These are phyloP conservation scores for Seminavis robusta DNA, from an alignment of 108 stramenopile genomes.

Conservation along the genomic window DNA sequence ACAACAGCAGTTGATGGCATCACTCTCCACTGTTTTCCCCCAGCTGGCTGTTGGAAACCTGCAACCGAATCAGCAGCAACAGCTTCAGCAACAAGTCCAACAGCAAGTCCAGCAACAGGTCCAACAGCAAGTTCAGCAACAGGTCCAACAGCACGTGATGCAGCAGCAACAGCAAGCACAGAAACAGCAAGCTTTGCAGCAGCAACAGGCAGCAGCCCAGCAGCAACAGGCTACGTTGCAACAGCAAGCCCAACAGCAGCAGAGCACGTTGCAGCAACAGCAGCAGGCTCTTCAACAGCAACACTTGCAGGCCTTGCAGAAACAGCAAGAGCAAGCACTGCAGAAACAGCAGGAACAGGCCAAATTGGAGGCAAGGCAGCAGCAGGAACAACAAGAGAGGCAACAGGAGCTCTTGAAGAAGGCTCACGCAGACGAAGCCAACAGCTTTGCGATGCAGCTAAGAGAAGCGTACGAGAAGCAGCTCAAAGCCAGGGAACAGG, in stretches of 20 bases:
- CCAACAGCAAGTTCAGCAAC: constrained; percentile 9
- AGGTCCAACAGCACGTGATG: constrained; percentile 2
- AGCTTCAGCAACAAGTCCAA: background rate
- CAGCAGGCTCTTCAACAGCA: constrained; percentile 9
- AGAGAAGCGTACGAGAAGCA: constrained; percentile 25
- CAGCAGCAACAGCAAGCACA: constrained; percentile 6
- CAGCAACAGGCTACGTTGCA: background rate
- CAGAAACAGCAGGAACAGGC: background rate
- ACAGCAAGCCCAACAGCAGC: constrained; percentile 7
- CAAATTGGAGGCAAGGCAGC: background rate
- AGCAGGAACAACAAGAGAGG: constrained; percentile 1
- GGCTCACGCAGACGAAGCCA: background rate
- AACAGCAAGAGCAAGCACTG: constrained; percentile 7
- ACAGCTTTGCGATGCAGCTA: constrained; percentile 14
- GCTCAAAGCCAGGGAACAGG: constrained; percentile 14
- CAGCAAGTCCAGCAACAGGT: constrained; percentile 8
- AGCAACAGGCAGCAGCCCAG: background rate
- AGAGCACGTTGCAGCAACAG: constrained; percentile 5
- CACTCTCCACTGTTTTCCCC: no score
- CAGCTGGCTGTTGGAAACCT: no score
- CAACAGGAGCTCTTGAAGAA: background rate
- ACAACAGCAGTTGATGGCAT: background rate
- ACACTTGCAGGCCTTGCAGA: background rate
- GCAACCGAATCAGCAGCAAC: background rate
- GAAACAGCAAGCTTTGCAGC: background rate